These are phyloP conservation scores for Cucurbita maxima DNA, from an alignment of 306 rosid genomes.

Conservation along the genomic window DNA sequence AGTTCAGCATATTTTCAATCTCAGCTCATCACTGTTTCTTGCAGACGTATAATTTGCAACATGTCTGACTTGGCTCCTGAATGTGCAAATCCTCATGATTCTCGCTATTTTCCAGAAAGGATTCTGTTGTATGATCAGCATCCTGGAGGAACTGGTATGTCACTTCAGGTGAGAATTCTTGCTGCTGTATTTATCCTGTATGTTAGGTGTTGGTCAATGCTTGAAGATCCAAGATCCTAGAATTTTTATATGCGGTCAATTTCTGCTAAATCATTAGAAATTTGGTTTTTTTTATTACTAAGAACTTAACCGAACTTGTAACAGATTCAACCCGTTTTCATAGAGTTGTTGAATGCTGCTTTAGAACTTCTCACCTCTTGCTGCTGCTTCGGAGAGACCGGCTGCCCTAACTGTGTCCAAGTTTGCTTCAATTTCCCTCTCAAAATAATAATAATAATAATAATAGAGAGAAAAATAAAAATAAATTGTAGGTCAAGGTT, in stretches of 20 bases:
- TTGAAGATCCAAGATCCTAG: not conserved
- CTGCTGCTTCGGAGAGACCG: slow-evolving; percentile 39
- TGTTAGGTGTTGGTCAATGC: not conserved
- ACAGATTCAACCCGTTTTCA: slow-evolving; percentile 63
- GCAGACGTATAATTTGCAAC: slow-evolving; percentile 70
- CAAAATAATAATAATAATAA: not conserved
- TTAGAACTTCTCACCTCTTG: slow-evolving; percentile 70
- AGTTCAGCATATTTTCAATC: not conserved
- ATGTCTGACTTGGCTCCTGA: slow-evolving; percentile 75
- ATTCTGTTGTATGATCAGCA: slow-evolving; percentile 73
- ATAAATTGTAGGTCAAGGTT: not conserved
- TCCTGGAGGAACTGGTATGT: slow-evolving; percentile 76
- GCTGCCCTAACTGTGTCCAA: slow-evolving; percentile 85
- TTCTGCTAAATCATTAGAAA: not conserved
- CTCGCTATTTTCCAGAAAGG: slow-evolving; percentile 69
- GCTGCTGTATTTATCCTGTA: not conserved
- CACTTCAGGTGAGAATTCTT: slow-evolving; percentile 40
- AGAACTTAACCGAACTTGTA: slow-evolving; percentile 10
- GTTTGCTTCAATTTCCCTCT: slow-evolving; percentile 18
- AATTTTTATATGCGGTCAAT: not conserved
- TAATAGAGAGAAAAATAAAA: not conserved
- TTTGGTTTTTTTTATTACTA: not conserved
- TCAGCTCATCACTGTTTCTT: slow-evolving; percentile 14
- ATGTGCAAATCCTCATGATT: slow-evolving; percentile 69
- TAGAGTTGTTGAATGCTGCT: slow-evolving; percentile 57